Base-by-base conservation (phyloP, 2,329 filamentous ascomycete genomes). In the Beauveria australis region DNA sequence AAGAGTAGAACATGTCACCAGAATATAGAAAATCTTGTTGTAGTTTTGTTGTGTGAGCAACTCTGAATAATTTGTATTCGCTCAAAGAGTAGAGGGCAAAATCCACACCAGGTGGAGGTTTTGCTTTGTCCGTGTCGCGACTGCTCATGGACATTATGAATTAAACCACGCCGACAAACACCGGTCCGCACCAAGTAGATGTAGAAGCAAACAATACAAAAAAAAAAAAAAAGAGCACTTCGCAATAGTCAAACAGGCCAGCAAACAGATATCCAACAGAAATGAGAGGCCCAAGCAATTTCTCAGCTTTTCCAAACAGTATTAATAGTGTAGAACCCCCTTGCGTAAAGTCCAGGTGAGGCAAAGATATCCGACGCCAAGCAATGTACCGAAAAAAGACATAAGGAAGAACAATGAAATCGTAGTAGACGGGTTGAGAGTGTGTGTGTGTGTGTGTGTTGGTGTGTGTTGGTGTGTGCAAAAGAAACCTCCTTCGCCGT, bases 171-270 rank as follows among this genome's bases (percentile, higher is more conserved):
- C 41, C 41, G 18, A 48, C 19, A 18, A 33, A 22, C n/a, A 57
- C 19, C 30, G n/a, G 37, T 58, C 18, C 46, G 24, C 44, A 24
- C 55, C 46, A 41, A 28, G 44, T 41, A 30, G 24, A 49, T 49
- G 46, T 41, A 58, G 22, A 9, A 47, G 53, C 9, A 37, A 18
- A 53, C 18, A 16, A 40, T 46, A 53, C 51, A 60, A n/a, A 3
- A 14, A 37, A 60, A n/a, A 3, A 14, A 37, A 14, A 33, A 33
- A 14, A 33, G 12, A 60, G 51, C 18, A 48, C 47, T 22, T 61
- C 55, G 41, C 67, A 61, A 64, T n/a, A n/a, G 41, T 40, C 33
- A n/a, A 16, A 19, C 7, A 47, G 41, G 37, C 37, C 41, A 14
- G 4, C 18, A 14, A 44, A 26, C 22, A 59, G 33, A 26, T 16